Evolutionary conservation across 2,329 filamentous ascomycete species (phyloP).

Genomic region (Venturia aucupariae): DNA sequence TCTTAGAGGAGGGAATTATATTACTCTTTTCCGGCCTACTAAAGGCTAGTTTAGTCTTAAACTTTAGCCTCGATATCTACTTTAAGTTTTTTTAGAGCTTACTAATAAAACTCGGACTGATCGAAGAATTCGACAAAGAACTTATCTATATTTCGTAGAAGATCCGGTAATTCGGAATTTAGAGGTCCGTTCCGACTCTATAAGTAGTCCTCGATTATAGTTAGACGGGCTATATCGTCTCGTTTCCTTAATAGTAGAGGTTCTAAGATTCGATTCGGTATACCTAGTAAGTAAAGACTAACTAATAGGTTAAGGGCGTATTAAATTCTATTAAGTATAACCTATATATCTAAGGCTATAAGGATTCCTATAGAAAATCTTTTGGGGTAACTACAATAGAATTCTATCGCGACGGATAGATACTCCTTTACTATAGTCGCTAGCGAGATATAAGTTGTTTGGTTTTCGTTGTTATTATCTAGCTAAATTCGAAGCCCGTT

Average conservation of each 20-base stretch:
- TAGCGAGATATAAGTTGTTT: background rate
- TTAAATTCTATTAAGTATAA: background rate
- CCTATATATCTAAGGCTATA: background rate
- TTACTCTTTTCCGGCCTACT: background rate
- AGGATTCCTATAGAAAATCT: background rate
- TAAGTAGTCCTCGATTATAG: background rate
- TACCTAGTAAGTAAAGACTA: background rate
- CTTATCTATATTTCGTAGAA: background rate
- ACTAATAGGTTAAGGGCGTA: background rate
- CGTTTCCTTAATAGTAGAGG: background rate
- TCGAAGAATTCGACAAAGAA: background rate
- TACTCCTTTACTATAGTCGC: background rate
- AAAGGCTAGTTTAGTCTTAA: background rate
- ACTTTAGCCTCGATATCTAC: too few relatives aligned
- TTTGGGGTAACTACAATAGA: background rate
- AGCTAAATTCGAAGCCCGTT: background rate
- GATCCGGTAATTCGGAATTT: background rate
- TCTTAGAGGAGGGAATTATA: background rate
- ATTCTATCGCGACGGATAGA: background rate
- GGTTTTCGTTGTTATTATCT: background rate
- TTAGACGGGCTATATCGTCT: background rate
- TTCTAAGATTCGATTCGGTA: background rate
- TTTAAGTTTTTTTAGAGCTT: background rate
- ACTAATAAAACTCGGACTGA: background rate
- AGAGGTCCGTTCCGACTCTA: background rate